Base-by-base conservation (phyloP, 1,284 basidiomycete species). In the Hypsizygus ulmarius region DNA sequence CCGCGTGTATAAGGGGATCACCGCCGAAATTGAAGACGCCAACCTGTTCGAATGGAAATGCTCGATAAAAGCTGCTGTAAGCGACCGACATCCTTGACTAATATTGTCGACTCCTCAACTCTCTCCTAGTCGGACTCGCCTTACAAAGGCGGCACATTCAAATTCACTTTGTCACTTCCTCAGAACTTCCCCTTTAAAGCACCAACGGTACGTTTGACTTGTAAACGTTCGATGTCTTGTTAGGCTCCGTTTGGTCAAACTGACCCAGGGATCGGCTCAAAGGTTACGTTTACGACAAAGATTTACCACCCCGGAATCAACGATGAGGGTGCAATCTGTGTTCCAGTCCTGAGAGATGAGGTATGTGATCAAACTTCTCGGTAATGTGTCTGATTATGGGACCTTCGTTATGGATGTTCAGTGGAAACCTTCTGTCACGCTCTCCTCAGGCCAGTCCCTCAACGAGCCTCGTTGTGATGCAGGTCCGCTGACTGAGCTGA, bases 241-340 rank as follows among this genome's bases (percentile, higher is more conserved):
- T 25, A 7, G 21, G 3, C 21, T 25, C 21, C 21, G 21, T 25
- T 25, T 25, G 21, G 21, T 25, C 21, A 25, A 25, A 25, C 21
- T 25, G 21, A 25, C 21, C 21, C 21, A 25, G 7, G 21, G 7
- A 25, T 25, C 21, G 21, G 21, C 21, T 34, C 29, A 37, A 45
- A 94, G 92, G 86, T 94, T 50, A 82, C 80, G 35, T 94, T 94
- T 69, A 81, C 72, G 38, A 95, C 93, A 32, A 92, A 87, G 73
- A 87, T 93, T 50, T 95, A 95, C 63, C 93, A 96, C 68, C 93
- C 93, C 11, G 93, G 93, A 45, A 88, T 96, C 62, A 93, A 95
- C 55, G 90, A 93, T 50, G 90, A 96, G 62, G 93, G 92, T 33
- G 73, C 78, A 25, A 90, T 92, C 47, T 92, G 89, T 63, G 79